phyloP scores from a whole-genome alignment of 345 rosid species.

The Draba incana region DNA sequence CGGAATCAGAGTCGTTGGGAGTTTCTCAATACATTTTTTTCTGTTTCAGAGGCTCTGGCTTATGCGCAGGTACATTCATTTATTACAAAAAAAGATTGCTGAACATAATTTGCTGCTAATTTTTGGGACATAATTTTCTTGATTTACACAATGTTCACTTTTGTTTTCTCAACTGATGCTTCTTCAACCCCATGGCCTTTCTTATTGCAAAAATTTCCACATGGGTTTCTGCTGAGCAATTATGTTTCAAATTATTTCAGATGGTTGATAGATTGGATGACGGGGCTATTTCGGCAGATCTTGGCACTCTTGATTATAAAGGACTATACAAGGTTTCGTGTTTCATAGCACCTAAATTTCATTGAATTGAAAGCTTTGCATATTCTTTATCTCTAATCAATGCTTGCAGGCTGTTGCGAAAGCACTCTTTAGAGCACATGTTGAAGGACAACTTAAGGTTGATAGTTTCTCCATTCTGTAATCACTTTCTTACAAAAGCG shows the following conservation, averaged over 20 bases:
- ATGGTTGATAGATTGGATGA: slow-evolving; percentile 94
- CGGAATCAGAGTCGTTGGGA: slow-evolving; percentile 92
- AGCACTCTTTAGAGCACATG: slow-evolving; percentile 96
- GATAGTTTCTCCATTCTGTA: slow-evolving; percentile 1
- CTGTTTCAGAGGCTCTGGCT: slow-evolving; percentile 96
- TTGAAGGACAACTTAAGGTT: slow-evolving; percentile 97
- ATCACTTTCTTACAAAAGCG: neutral
- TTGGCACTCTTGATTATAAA: slow-evolving; percentile 81
- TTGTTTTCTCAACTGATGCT: neutral
- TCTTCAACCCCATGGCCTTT: slow-evolving; percentile 2
- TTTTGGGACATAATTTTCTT: neutral
- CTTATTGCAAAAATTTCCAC: neutral
- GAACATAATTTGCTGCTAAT: neutral
- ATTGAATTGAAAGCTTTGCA: slow-evolving; percentile 21
- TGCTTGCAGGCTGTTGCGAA: slow-evolving; percentile 85
- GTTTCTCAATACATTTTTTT: slow-evolving; percentile 89
- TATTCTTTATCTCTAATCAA: slow-evolving; percentile 28
- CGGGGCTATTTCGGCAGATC: slow-evolving; percentile 71
- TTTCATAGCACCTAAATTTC: slow-evolving; percentile 21
- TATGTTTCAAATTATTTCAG: slow-evolving; percentile 46
- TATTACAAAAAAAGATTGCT: neutral
- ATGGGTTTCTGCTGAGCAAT: slow-evolving; percentile 9
- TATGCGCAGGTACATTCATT: slow-evolving; percentile 72
- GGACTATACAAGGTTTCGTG: slow-evolving; percentile 81
- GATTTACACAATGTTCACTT: neutral